Evolutionary conservation across 495 filamentous ascomycete species (phyloP), one percentile per base, ranked within the genome.

Genomic region (Lophiotrema nucula): DNA sequence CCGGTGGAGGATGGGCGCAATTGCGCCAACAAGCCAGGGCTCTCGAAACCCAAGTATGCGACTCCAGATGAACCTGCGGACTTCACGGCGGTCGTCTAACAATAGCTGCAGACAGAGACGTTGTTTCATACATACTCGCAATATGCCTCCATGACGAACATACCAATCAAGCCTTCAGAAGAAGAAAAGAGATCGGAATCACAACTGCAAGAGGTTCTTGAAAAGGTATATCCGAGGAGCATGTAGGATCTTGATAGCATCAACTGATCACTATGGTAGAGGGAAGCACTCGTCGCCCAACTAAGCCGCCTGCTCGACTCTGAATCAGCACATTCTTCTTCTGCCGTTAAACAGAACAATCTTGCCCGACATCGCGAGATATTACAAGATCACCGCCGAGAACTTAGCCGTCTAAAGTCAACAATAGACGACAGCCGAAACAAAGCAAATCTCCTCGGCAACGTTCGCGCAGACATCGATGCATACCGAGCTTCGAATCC

Each of bases 81-180:
- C 31, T 53, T 43, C 6, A 15, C 27, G 21, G 47, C 22, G 19
- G 11, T 38, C 11, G n/a, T 5, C 61, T 65, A 72, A 66, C 67
- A 56, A 35, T 23, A 21, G 35, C 44, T 42, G 52, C 62, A 98
- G 93, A 97, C 95, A 35, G 91, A 97, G 71, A 83, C 80, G 55
- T 84, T 93, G 47, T 95, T 98, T 71, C 90, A 96, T 71, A 95
- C 86, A 42, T 98, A 96, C 73, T 91, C 95, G 8, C 90, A 97
- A 75, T 96, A 88, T 78, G 87, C 90, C n/a, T 85, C 87, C 0
- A 81, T 86, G 60, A 73, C 88, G 8, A 88, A 87, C 67, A 86
- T 95, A 45, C 87, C 92, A 27, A 75, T 81, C 16, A 90, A 90
- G 67, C 88, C 93, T 5, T 86, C 87, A 58, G 86, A 92, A 61